These are phyloP conservation scores for Kluyveromyces starmeri DNA, from an alignment of 805 yeast genomes.

Conservation along the genomic window DNA sequence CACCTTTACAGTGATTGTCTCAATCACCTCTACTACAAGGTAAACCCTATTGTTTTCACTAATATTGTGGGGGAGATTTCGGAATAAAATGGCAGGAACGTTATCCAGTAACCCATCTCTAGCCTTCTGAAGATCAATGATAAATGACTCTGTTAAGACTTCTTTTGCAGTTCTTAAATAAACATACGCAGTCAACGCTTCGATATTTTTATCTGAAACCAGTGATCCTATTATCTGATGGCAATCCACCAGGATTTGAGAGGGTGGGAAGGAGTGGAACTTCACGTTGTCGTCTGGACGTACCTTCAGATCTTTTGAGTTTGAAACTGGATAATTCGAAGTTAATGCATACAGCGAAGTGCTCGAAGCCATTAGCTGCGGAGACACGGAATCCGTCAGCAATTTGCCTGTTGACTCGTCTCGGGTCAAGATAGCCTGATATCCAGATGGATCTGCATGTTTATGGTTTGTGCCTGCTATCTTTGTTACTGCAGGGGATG, in stretches of 20 bases:
- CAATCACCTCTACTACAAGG: conserved; percentile 68
- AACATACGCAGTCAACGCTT: conserved; percentile 60
- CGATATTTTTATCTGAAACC: conserved; percentile 53
- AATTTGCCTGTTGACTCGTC: conserved; percentile 51
- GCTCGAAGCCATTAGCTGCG: conserved; percentile 54
- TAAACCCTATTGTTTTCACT: conserved; percentile 58
- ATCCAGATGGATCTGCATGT: conserved; percentile 47
- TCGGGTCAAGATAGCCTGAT: conserved; percentile 59
- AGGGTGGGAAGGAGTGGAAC: conserved; percentile 39
- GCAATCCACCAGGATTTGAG: conserved; percentile 68
- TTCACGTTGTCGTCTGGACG: conserved; percentile 39
- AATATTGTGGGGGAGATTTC: conserved; percentile 63
- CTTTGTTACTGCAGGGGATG: conserved; percentile 34
- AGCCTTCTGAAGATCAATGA: conserved; percentile 52
- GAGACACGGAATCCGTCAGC: conserved; percentile 36
- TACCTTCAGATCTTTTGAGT: conserved; percentile 29
- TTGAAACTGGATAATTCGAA: conserved; percentile 54
- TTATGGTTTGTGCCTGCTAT: conserved; percentile 17
- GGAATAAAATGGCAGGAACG: conserved; percentile 70
- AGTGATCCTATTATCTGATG: conserved; percentile 57
- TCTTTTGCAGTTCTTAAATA: conserved; percentile 56
- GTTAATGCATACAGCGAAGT: conserved; percentile 66
- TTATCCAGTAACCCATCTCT: conserved; percentile 54
- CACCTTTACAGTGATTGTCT: conserved; percentile 44
- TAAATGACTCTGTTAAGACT: conserved; percentile 72